These are phyloP conservation scores for Infundibulicybe gibba DNA, from an alignment of 768 basidiomycete genomes.

Conservation along the genomic window DNA sequence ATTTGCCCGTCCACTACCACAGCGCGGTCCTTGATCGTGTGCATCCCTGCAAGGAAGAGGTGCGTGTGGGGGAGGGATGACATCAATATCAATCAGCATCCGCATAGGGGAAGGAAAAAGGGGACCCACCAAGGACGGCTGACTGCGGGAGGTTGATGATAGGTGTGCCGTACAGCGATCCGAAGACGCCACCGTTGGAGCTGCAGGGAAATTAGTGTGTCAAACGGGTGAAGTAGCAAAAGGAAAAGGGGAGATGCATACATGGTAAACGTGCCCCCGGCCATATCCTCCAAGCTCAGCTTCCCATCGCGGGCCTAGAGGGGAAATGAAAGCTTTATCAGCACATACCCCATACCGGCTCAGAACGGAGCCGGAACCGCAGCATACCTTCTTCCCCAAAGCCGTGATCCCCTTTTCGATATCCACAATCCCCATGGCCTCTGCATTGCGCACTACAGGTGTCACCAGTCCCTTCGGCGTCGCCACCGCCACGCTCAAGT, in stretches of 20 bases:
- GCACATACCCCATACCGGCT: no score
- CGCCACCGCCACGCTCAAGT: conserved; percentile 93
- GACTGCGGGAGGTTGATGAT: conserved; percentile 97
- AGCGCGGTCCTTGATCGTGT: conserved; percentile 87
- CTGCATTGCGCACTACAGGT: conserved; percentile 90
- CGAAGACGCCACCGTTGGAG: conserved; percentile 98
- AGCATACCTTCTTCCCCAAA: conserved; percentile 80
- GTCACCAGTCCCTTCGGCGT: conserved; percentile 98
- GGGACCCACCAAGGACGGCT: conserved; percentile 80
- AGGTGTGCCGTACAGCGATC: conserved; percentile 95
- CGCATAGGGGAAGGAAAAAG: not conserved
- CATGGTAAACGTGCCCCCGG: conserved; percentile 99
- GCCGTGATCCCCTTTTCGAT: conserved; percentile 92
- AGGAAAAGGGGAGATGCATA: conserved; percentile 30
- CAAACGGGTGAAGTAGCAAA: not conserved
- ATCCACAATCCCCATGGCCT: conserved; percentile 80
- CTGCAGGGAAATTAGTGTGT: conserved; percentile 31
- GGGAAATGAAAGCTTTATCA: not conserved
- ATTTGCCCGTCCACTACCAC: conserved; percentile 94
- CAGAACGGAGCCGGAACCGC: not conserved
- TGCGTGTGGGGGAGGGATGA: not conserved
- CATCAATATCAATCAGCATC: not conserved
- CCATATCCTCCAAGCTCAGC: conserved; percentile 96
- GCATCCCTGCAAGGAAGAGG: conserved; percentile 62
- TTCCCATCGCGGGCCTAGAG: conserved; percentile 83